Base-by-base conservation (phyloP, 192 early-diverging fungal genomes). In the Coemansia umbellata region DNA sequence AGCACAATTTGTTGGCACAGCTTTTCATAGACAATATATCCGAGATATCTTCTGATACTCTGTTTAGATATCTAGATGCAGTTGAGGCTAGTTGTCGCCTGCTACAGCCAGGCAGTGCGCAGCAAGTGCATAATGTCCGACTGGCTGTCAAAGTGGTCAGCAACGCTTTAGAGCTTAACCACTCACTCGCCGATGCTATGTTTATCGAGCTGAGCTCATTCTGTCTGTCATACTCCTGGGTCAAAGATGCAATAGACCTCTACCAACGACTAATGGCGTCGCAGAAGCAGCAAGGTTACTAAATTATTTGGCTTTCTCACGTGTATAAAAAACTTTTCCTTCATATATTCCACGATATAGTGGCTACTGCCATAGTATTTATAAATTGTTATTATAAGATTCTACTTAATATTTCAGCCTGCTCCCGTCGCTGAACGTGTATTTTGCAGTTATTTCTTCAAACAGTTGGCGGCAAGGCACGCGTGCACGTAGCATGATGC, bases 401-500 rank as follows among this genome's bases (percentile, higher is more conserved):
- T 22, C 23, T 42, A 8, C 9, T 6, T 55, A 28, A 24, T 62
- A 74, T n/a, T 14, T 17, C 8, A 66, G 21, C 27, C 35, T 60
- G 21, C 53, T 50, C 33, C 55, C 58, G 23, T 74, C 63, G 39
- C 58, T 44, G 21, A 74, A 74, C 14, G 55, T 63, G 42, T 74
- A 74, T 26, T 54, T 61, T 26, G 63, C 22, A 17, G 70, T 66
- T 0, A 74, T 68, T 8, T 24, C 43, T 27, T 56, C 64, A 49
- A 70, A 77, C 63, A 77, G 14, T 15, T 51, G 54, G 17, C 69
- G 67, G 54, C 73, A 78, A 11, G 63, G 60, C 22, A 90, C 79
- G 19, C 70, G 57, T 1, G 84, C 80, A 17, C 85, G 63, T 23
- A 98, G 69, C 67, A 87, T 91, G 14, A 88, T 82, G 61, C 94